Evolutionary conservation across 495 filamentous ascomycete genomes (phyloP).

Genomic region (Umbilicaria muhlenbergii): DNA sequence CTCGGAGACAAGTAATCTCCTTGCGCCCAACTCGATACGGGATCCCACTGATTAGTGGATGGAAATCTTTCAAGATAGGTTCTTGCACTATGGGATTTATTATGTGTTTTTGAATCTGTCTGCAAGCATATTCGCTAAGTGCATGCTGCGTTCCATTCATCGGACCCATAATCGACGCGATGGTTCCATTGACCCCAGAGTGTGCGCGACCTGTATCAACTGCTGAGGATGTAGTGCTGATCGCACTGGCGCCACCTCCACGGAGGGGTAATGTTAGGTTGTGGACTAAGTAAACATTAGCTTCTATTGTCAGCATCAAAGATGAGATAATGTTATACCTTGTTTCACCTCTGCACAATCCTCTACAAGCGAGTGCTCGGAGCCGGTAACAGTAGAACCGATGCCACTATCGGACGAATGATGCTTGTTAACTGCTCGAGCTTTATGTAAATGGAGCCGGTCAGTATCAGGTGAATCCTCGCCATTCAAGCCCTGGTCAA

Average conservation of each 20-base stretch:
- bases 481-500: slow-evolving; percentile 1
- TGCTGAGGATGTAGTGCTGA: too few relatives aligned
- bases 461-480: background rate
- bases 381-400: slow-evolving; percentile 36
- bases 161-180: slow-evolving; percentile 14
- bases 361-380: slow-evolving; percentile 12
- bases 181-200: slow-evolving; percentile 31
- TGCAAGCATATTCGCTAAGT: slow-evolving; percentile 32
- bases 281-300: slow-evolving; percentile 7
- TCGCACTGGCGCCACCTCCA: too few relatives aligned
- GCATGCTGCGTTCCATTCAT: slow-evolving; percentile 20
- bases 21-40: slow-evolving; percentile 62
- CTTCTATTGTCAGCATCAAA: slow-evolving; percentile 8
- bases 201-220: slow-evolving; percentile 1
- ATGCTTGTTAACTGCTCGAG: slow-evolving; percentile 3
- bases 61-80: slow-evolving; percentile 54
- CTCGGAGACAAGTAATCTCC: slow-evolving; percentile 70
- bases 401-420: slow-evolving; percentile 38
- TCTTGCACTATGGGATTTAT: slow-evolving; percentile 40
- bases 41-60: slow-evolving; percentile 56
- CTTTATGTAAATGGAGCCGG: too few relatives aligned
- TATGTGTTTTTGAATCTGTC: slow-evolving; percentile 40
- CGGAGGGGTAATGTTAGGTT: too few relatives aligned
- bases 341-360: slow-evolving; percentile 12
- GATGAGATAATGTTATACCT: slow-evolving; percentile 15